A percentile compares a stretch with the other conserved stretches of the same genome.
These are phyloP conservation scores for Colletotrichum navitas DNA, from an alignment of 2,329 filamentous ascomycete genomes.

Conservation along the genomic window DNA sequence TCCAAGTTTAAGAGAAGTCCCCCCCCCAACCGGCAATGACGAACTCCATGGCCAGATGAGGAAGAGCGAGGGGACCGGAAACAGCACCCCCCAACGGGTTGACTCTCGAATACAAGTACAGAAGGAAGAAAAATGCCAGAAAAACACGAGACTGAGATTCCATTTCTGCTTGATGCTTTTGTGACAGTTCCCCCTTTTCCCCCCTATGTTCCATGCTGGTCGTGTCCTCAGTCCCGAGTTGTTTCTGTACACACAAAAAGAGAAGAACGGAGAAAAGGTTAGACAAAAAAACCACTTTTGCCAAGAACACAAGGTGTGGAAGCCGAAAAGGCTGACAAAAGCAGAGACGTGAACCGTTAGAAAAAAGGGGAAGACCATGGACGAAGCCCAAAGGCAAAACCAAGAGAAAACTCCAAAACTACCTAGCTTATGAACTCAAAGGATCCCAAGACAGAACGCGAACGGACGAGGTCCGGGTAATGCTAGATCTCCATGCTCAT, in stretches of 20 bases:
- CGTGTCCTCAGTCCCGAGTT: constrained; percentile 7
- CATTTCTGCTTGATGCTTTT: constrained; percentile 23
- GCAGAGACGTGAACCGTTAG: not conserved
- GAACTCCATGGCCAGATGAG: not conserved
- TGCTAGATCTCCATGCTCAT: constrained; percentile 86
- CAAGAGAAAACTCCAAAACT: constrained; percentile 32
- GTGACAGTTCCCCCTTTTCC: not conserved
- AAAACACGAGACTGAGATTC: constrained; percentile 30
- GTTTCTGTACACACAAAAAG: constrained; percentile 25
- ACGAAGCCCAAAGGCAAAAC: constrained; percentile 3
- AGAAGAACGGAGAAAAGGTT: constrained; percentile 19
- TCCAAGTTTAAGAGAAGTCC: not conserved
- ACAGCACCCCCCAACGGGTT: not conserved
- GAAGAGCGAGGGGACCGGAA: not conserved
- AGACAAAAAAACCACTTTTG: not conserved
- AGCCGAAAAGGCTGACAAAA: not conserved
- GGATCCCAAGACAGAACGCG: constrained; percentile 15
- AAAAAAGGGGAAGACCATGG: not conserved
- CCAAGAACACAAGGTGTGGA: not conserved
- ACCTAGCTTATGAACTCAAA: constrained; percentile 28
- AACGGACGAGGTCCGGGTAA: constrained; percentile 5
- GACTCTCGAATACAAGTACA: constrained; percentile 25
- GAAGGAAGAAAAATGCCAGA: constrained; percentile 2
- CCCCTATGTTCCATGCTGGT: constrained; percentile 12
- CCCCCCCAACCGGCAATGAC: not conserved